A percentile compares a stretch with the other conserved stretches of the same genome.
phyloP scores from a whole-genome alignment of 805 yeast genomes.

The Clavispora fructus region DNA sequence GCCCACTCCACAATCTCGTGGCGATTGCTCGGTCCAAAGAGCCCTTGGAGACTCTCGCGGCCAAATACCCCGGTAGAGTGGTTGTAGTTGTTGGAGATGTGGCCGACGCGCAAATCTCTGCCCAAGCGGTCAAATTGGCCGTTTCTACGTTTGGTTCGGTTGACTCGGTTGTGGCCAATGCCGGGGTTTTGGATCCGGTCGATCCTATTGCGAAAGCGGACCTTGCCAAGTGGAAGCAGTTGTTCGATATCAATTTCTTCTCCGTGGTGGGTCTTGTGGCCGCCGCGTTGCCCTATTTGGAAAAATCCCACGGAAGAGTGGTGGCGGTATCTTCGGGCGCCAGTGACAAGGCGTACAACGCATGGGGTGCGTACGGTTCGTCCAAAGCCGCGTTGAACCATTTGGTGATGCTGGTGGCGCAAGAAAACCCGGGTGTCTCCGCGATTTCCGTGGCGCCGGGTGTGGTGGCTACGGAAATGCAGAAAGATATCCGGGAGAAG shows the following conservation, averaged over 20 bases:
- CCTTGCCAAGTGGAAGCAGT: conserved; percentile 51
- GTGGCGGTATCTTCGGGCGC: conserved; percentile 93
- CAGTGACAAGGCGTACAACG: conserved; percentile 51
- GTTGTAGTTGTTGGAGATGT: conserved; percentile 58
- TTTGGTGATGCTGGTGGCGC: conserved; percentile 59
- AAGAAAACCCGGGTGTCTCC: conserved; percentile 56
- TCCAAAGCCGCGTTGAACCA: conserved; percentile 90
- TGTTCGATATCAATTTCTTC: conserved; percentile 75
- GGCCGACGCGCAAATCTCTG: conserved; percentile 33
- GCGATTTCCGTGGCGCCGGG: conserved; percentile 87
- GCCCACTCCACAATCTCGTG: conserved; percentile 41
- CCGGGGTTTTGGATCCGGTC: conserved; percentile 83
- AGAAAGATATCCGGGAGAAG: conserved; percentile 64
- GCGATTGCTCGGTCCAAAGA: conserved; percentile 68
- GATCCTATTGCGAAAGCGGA: conserved; percentile 47
- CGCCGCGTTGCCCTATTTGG: conserved; percentile 53
- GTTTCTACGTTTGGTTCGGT: conserved; percentile 49
- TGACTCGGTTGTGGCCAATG: conserved; percentile 68
- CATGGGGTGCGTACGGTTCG: conserved; percentile 91
- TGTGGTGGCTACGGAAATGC: conserved; percentile 91
- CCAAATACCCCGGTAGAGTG: conserved; percentile 47
- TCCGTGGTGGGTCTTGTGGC: conserved; percentile 60
- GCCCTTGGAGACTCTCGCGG: conserved; percentile 39
- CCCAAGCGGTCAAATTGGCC: conserved; percentile 40
- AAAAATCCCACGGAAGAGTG: conserved; percentile 52